Evolutionary conservation across 768 basidiomycete genomes (phyloP), one percentile per base, ranked within the genome.

Genomic region (Tricholoma hemisulphureum): DNA sequence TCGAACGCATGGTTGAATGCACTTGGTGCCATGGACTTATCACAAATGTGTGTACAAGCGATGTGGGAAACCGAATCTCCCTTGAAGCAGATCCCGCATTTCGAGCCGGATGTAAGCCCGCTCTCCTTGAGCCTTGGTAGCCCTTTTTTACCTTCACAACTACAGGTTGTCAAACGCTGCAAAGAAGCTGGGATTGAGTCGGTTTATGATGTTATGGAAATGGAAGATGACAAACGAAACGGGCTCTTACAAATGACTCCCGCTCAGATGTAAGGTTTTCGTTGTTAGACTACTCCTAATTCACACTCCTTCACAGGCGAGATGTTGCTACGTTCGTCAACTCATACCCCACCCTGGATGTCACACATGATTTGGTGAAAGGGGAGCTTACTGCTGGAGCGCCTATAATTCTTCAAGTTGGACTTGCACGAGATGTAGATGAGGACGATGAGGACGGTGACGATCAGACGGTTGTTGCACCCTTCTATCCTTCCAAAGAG

Each of bases 1-100:
- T 95, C 93, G 32, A 98, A 97, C 67, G 94, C 91, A 1, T 96
- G 90, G 90, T 73, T 98, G 65, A 95, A 87, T 66, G 97, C 96
- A 0, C 75, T 98, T 21, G 91, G 94, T 29, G 95, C 95, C 0
- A 98, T 98, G 97, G 96, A 99, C 72, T 74, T 98, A 48, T 92
- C 92, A 8, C 97, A 98, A 72, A 98, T 98, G 96, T 95, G 93
- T 72, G 93, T 98, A 4, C 97, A 98, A 71, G 94, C 91, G 0
- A 87, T 96, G 73, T 98, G 97, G 97, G 96, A 99, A 69, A 89
- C 87, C 9, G 97, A 99, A 71, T 94, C 92, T 34, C 95, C 95
- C 0, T 73, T 98, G 63, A 94, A 91, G 68, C 96, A 99, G 71
- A 89, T 99, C 41, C 97, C 97, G 9, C 95, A 97, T 73, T 99